Conservation (phyloP, 2,329 filamentous ascomycete genomes). For the Lecanicillium sp. region DNA sequence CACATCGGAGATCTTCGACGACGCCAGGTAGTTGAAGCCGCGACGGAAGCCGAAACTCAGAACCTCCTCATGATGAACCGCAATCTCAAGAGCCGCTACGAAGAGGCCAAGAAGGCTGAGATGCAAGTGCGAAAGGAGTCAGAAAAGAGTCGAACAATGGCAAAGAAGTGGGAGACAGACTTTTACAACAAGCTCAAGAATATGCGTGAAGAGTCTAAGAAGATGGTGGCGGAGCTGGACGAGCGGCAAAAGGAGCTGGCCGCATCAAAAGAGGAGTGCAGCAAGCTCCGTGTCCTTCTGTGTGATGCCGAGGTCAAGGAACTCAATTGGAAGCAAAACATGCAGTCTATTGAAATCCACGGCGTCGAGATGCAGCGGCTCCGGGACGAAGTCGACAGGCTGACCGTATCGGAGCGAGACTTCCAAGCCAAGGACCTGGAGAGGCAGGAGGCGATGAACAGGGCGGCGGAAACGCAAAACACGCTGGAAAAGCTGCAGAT, state of each 20-base stretch:
- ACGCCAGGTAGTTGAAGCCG: constrained; percentile 68
- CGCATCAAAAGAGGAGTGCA: constrained; percentile 52
- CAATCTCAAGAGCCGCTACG: constrained; percentile 63
- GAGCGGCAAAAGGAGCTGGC: constrained; percentile 53
- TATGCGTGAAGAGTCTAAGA: constrained; percentile 65
- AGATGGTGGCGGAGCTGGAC: constrained; percentile 53
- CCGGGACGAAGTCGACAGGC: constrained; percentile 50
- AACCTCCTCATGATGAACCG: constrained; percentile 74
- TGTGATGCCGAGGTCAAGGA: constrained; percentile 65
- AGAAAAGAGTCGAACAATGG: constrained; percentile 63
- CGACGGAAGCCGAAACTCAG: constrained; percentile 75
- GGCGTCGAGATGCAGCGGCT: constrained; percentile 55
- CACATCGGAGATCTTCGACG: constrained; percentile 75
- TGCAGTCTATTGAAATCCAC: constrained; percentile 56
- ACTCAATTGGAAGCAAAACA: constrained; percentile 55
- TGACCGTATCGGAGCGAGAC: constrained; percentile 56
- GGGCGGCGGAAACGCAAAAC: constrained; percentile 52
- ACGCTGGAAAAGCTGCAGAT: constrained; percentile 53
- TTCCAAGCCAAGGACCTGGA: constrained; percentile 59
- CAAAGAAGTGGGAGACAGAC: constrained; percentile 73
- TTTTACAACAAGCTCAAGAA: constrained; percentile 59
- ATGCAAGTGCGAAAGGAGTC: constrained; percentile 65
- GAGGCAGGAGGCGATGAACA: constrained; percentile 49
- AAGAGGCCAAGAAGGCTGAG: constrained; percentile 66
- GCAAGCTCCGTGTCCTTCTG: constrained; percentile 59